Conservation (phyloP, 2,329 filamentous ascomycete species). For the Penicillium nordicum region DNA sequence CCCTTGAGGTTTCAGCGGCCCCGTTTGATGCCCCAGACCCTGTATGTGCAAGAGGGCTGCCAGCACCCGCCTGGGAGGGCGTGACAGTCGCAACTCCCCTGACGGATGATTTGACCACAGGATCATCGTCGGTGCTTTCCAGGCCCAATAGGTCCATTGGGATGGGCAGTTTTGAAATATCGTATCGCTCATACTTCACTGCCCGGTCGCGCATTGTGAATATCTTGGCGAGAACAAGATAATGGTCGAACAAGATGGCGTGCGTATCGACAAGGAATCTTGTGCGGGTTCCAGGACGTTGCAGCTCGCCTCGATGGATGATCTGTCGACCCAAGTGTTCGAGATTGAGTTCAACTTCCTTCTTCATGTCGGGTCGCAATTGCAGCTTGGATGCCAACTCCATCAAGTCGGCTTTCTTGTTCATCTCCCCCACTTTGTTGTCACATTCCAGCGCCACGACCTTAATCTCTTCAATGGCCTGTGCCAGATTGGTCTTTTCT, state of each 20-base stretch:
- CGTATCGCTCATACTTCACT: slow-evolving; percentile 77
- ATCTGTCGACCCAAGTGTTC: slow-evolving; percentile 91
- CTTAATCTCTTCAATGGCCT: slow-evolving; percentile 89
- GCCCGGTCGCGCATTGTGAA: slow-evolving; percentile 65
- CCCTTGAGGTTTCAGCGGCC: slow-evolving; percentile 56
- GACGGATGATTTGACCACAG: slow-evolving; percentile 73
- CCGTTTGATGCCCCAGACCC: slow-evolving; percentile 63
- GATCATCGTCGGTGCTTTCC: slow-evolving; percentile 88
- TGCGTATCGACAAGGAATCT: slow-evolving; percentile 95
- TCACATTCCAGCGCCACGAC: slow-evolving; percentile 87
- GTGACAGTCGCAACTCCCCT: slow-evolving; percentile 66
- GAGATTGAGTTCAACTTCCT: slow-evolving; percentile 76
- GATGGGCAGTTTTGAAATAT: slow-evolving; percentile 91
- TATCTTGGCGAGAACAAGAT: slow-evolving; percentile 84
- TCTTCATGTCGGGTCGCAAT: slow-evolving; percentile 81
- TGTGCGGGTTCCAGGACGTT: slow-evolving; percentile 79
- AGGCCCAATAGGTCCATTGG: slow-evolving; percentile 94
- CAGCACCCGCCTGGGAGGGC: slow-evolving; percentile 50
- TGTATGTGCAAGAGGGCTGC: slow-evolving; percentile 55
- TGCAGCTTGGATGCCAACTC: slow-evolving; percentile 81
- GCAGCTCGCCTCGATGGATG: slow-evolving; percentile 82
- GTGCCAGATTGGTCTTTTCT: slow-evolving; percentile 78
- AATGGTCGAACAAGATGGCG: slow-evolving; percentile 92
- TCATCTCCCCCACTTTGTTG: slow-evolving; percentile 84
- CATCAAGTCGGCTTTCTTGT: slow-evolving; percentile 82